Base-by-base conservation (phyloP, 2,329 filamentous ascomycete species). In the Venturia carpophila region DNA sequence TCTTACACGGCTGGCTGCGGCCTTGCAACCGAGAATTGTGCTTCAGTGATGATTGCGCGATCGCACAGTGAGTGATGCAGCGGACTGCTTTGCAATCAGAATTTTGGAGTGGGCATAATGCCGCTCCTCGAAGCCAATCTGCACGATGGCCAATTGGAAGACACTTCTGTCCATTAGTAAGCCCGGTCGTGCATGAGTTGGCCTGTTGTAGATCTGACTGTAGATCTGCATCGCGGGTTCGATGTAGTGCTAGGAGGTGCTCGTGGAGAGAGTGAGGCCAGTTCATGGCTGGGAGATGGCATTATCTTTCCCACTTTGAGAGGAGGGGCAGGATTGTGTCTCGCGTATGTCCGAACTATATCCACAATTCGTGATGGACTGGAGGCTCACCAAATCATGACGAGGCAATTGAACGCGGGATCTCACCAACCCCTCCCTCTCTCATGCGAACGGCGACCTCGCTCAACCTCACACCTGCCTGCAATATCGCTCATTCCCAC, bases 121-220 rank as follows among this genome's bases (percentile, higher is more conserved):
- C 52, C 52, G 52, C 52, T 34, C 27, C 52, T 19, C 30, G 6
- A 56, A 56, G 52, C 52, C 52, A 56, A 37, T 56, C 15, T 56
- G 52, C 34, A 56, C 52, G 52, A 56, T n/a, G 52, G 52, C 52
- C 52, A 56, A n/a, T n/a, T n/a, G n/a, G n/a, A n/a, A 56, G 27
- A 24, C 27, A 37, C 27, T 10, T 56, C 52, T n/a, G 27, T 56
- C 52, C 4, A 37, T 58, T 17, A 37, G 13, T 58, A 37, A 58
- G 52, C 52, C 52, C 34, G 24, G 30, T 37, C 30, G 52, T 37
- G 52, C 52, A 58, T 58, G 30, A 58, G 52, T 27, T 37, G 4
- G 52, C 1, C 30, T 10, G 3, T 30, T 37, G 52, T n/a, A 58
- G 52, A 58, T 58, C 27, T 58, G 52, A 58, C 15, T 37, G 27